Evolutionary conservation across 257 asterid genomes (phyloP).

Genomic region (Solanum clarkiae): DNA sequence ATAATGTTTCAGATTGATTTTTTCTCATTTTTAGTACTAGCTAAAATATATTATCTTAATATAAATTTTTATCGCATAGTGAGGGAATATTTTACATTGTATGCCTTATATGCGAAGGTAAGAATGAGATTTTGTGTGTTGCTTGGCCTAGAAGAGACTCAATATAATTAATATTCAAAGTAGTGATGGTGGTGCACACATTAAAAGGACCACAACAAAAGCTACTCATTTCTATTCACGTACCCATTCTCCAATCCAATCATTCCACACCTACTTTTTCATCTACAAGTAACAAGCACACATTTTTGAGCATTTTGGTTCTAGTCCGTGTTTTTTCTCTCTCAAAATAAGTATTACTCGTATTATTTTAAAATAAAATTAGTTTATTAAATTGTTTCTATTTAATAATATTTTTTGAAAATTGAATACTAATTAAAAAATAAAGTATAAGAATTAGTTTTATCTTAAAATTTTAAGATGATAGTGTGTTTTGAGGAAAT

Average conservation of each 20-base stretch:
- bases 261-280: slow-evolving; percentile 8
- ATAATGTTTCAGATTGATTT: not conserved
- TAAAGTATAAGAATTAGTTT: no score
- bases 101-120: not conserved
- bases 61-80: not conserved
- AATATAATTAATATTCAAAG: not conserved
- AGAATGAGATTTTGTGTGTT: not conserved
- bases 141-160: slow-evolving; percentile 9
- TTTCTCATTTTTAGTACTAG: not conserved
- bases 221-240: not conserved
- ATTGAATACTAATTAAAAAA: not conserved
- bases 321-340: not conserved
- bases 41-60: not conserved
- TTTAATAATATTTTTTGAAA: not conserved
- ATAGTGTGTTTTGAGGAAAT: no score
- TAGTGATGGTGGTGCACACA: not conserved
- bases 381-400: not conserved
- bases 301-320: slow-evolving; percentile 7
- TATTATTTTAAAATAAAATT: not conserved
- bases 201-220: slow-evolving; percentile 5
- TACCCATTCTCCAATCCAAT: slow-evolving; percentile 1
- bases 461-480: no score
- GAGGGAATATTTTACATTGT: not conserved
- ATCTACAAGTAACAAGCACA: not conserved
- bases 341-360: not conserved